A percentile compares a stretch with the other conserved stretches of the same genome.
phyloP scores from a whole-genome alignment of 2,329 filamentous ascomycete genomes.

The Bipolaris bicolor region DNA sequence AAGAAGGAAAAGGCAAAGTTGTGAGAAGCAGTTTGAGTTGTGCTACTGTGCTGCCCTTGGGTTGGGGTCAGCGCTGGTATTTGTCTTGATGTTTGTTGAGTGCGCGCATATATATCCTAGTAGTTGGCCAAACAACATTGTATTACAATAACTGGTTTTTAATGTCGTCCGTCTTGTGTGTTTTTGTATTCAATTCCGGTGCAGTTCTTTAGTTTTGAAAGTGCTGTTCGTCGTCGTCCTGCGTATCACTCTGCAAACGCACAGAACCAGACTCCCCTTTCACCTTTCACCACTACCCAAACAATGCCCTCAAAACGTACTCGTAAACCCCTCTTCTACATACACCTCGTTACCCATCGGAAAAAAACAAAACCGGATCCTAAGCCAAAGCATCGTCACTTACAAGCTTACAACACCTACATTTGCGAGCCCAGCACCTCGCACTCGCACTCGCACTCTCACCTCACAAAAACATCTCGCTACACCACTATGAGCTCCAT shows the following conservation, averaged over 20 bases:
- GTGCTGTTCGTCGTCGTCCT: not conserved
- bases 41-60: not conserved
- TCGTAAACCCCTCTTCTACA: slow-evolving; percentile 5
- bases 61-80: slow-evolving; percentile 10
- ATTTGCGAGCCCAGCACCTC: not conserved
- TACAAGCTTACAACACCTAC: not conserved
- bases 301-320: slow-evolving; percentile 3
- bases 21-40: slow-evolving; percentile 37
- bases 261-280: slow-evolving; percentile 1
- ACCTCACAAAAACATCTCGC: not conserved
- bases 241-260: not conserved
- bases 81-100: slow-evolving; percentile 14
- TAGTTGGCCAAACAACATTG: slow-evolving; percentile 15
- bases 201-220: not conserved
- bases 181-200: not conserved
- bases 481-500: slow-evolving; percentile 21
- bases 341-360: slow-evolving; percentile 3
- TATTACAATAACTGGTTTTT: slow-evolving; percentile 14
- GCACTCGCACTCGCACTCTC: not conserved
- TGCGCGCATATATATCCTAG: slow-evolving; percentile 20
- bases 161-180: not conserved
- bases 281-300: slow-evolving; percentile 2
- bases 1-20: slow-evolving; percentile 65
- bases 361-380: not conserved
- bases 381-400: not conserved